phyloP scores from a whole-genome alignment of 2,329 filamentous ascomycete genomes.

The Penicillium sp. region DNA sequence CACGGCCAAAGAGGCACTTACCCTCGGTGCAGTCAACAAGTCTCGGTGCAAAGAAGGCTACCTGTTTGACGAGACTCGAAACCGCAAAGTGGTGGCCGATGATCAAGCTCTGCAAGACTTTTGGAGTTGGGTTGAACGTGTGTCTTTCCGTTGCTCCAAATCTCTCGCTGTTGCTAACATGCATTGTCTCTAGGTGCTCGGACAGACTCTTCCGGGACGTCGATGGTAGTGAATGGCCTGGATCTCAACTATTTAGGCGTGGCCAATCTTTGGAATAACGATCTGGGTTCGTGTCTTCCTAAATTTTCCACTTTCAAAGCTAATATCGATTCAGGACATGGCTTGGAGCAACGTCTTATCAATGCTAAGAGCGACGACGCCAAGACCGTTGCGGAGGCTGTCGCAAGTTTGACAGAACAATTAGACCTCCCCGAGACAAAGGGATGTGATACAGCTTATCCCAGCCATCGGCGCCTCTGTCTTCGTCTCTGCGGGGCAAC shows the following conservation, averaged over 20 bases:
- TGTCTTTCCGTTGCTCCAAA: slow-evolving; percentile 13
- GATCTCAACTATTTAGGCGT: slow-evolving; percentile 65
- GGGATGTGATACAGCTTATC: slow-evolving; percentile 53
- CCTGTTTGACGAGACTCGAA: slow-evolving; percentile 55
- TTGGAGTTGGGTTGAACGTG: slow-evolving; percentile 60
- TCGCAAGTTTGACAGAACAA: slow-evolving; percentile 52
- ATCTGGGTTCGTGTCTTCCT: slow-evolving; percentile 46
- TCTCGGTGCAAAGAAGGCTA: slow-evolving; percentile 58
- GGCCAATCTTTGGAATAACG: slow-evolving; percentile 59
- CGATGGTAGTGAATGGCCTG: slow-evolving; percentile 57
- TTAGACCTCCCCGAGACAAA: slow-evolving; percentile 55
- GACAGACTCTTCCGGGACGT: slow-evolving; percentile 44
- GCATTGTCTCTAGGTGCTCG: slow-evolving; percentile 36
- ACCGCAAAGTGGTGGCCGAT: slow-evolving; percentile 57
- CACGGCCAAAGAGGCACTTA: slow-evolving; percentile 42
- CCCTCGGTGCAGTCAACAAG: slow-evolving; percentile 43
- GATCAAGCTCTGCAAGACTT: slow-evolving; percentile 59
- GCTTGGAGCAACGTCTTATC: slow-evolving; percentile 33
- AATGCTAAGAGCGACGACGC: slow-evolving; percentile 25
- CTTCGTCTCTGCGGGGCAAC: slow-evolving; percentile 61
- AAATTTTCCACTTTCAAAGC: not conserved
- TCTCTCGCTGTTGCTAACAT: slow-evolving; percentile 8
- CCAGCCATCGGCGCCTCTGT: slow-evolving; percentile 61
- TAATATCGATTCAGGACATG: slow-evolving; percentile 31
- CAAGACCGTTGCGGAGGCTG: slow-evolving; percentile 38